These are phyloP conservation scores for Sordariomycetes sp. DNA, from an alignment of 2,329 filamentous ascomycete genomes.

Conservation along the genomic window DNA sequence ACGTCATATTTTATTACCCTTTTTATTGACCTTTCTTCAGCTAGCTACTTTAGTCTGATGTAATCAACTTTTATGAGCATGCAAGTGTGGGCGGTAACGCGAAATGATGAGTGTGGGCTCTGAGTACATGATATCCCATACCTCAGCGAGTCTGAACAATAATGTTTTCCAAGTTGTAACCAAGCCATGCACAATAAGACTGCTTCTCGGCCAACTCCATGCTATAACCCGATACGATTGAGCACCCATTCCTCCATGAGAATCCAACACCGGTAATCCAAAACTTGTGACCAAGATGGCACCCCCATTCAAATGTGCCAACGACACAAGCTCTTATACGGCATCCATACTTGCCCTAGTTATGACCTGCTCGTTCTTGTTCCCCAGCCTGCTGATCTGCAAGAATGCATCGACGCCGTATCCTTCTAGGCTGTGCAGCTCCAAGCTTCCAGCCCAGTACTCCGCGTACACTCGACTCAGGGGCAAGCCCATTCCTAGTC, in stretches of 20 bases:
- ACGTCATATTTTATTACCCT: conserved; percentile 8
- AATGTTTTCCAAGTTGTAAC: not conserved
- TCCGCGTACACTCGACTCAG: conserved; percentile 93
- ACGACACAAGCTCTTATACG: conserved; percentile 36
- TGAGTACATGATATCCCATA: too few species aligned
- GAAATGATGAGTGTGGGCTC: too few species aligned
- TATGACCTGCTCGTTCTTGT: conserved; percentile 92
- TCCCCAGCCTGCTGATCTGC: conserved; percentile 91
- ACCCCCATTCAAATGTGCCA: not conserved
- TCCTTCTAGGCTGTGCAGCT: conserved; percentile 86
- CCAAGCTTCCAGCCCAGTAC: conserved; percentile 91
- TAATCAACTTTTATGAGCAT: conserved; percentile 21
- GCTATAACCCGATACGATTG: not conserved
- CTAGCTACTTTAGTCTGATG: conserved; percentile 31
- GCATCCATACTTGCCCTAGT: conserved; percentile 71
- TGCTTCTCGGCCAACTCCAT: not conserved
- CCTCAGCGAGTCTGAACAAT: too few species aligned
- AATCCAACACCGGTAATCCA: too few species aligned
- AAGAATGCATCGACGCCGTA: conserved; percentile 95
- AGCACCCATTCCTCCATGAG: too few species aligned
- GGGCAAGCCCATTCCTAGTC: conserved; percentile 86
- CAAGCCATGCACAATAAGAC: not conserved
- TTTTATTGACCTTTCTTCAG: conserved; percentile 20
- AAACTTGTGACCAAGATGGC: too few species aligned
- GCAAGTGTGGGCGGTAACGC: too few species aligned